A percentile compares a stretch with the other conserved stretches of the same genome.
These are phyloP conservation scores for Phytophthora sp. DNA, from an alignment of 352 stramenopile genomes.

Conservation along the genomic window DNA sequence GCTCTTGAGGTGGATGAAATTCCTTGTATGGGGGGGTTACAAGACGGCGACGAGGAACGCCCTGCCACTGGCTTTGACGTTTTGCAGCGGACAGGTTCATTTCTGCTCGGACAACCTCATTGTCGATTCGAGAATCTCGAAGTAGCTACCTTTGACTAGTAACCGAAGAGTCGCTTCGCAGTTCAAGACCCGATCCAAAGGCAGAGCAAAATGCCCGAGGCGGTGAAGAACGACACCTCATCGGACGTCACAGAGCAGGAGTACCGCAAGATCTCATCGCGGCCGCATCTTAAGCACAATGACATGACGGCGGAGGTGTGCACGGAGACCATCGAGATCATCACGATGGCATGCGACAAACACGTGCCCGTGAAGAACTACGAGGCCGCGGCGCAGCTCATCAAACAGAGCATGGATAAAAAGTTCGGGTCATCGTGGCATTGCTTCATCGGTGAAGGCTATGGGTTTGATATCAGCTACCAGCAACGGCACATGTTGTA, in stretches of 20 bases:
- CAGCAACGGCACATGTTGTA: conserved; percentile 96
- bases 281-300: conserved; percentile 82
- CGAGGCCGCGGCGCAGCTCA: conserved; percentile 91
- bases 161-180: conserved; percentile 26
- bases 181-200: background rate
- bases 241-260: conserved; percentile 74
- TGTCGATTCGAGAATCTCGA: too few species aligned
- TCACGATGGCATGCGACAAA: conserved; percentile 97
- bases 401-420: conserved; percentile 98
- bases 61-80: conserved; percentile 89
- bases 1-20: conserved; percentile 78
- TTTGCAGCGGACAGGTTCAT: too few species aligned
- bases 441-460: conserved; percentile 96
- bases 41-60: conserved; percentile 57
- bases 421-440: conserved; percentile 97
- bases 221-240: conserved; percentile 46
- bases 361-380: conserved; percentile 94
- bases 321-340: conserved; percentile 95
- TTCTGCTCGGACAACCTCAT: too few species aligned
- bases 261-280: conserved; percentile 87
- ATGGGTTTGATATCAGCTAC: conserved; percentile 97
- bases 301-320: conserved; percentile 95
- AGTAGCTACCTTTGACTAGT: too few species aligned
- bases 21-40: conserved; percentile 71
- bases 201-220: conserved; percentile 53